Conservation (phyloP, 2,329 filamentous ascomycete species). For the Calycina marina region DNA sequence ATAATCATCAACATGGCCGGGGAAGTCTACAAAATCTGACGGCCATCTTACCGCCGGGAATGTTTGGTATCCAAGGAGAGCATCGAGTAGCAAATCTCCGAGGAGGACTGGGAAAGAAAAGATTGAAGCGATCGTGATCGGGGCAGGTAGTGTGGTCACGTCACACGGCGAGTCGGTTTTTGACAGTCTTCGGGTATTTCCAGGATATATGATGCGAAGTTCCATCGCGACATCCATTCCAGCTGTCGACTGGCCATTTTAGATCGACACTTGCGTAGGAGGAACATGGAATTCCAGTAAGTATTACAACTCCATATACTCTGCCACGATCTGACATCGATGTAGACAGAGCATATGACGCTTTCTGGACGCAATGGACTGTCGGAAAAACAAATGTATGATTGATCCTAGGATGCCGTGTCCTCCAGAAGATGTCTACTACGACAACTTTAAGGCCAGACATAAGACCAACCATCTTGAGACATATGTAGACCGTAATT, state of each 20-base stretch:
- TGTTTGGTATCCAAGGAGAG: no score
- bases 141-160: conserved; percentile 1
- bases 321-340: conserved; percentile 2
- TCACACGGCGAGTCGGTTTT: not conserved
- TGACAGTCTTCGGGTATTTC: conserved; percentile 3
- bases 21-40: no score
- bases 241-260: conserved; percentile 6
- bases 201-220: conserved; percentile 7
- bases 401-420: conserved; percentile 18
- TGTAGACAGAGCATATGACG: conserved; percentile 16
- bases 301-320: not conserved
- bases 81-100: no score
- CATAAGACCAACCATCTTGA: conserved; percentile 20
- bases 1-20: no score
- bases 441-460: conserved; percentile 17
- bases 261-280: conserved; percentile 7
- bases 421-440: conserved; percentile 15
- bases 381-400: conserved; percentile 15
- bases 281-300: conserved; percentile 7
- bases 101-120: no score
- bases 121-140: conserved; percentile 1
- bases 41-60: no score
- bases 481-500: conserved; percentile 11
- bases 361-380: conserved; percentile 22
- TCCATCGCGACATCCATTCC: conserved; percentile 9